phyloP scores from a whole-genome alignment of 1,284 basidiomycete genomes.

The Apiotrichum sp. region DNA sequence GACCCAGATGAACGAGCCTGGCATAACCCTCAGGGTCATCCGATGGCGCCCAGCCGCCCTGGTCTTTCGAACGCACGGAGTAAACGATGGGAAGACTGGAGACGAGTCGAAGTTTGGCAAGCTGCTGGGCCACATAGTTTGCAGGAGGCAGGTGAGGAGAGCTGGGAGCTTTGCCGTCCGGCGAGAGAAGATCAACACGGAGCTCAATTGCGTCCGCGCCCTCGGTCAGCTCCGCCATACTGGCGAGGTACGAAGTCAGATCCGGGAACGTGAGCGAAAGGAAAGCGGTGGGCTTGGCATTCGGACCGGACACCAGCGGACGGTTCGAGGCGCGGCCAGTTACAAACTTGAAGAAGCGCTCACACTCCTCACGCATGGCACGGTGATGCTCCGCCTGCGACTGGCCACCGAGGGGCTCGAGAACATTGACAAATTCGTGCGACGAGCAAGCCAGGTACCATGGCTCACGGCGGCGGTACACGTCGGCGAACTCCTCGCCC shows the following conservation, averaged over 20 bases:
- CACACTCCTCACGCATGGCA: conserved; percentile 37
- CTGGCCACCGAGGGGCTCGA: conserved; percentile 34
- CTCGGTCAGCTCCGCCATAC: conserved; percentile 65
- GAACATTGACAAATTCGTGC: conserved; percentile 74
- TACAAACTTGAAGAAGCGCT: conserved; percentile 79
- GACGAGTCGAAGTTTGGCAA: conserved; percentile 69
- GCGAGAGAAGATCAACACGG: conserved; percentile 80
- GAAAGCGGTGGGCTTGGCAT: conserved; percentile 70
- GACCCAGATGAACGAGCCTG: conserved; percentile 68
- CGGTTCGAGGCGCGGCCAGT: conserved; percentile 67
- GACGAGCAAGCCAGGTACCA: conserved; percentile 83
- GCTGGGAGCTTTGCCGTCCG: conserved; percentile 47
- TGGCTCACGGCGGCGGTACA: conserved; percentile 74
- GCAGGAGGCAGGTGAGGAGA: conserved; percentile 59
- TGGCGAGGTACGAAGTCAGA: conserved; percentile 61
- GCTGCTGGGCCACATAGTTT: conserved; percentile 72
- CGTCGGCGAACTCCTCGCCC: conserved; percentile 71
- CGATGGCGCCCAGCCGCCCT: conserved; percentile 90
- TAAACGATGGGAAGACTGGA: conserved; percentile 84
- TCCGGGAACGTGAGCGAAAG: conserved; percentile 89
- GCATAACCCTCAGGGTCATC: conserved; percentile 66
- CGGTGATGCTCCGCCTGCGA: conserved; percentile 32
- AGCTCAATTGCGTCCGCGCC: conserved; percentile 91
- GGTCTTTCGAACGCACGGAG: conserved; percentile 78
- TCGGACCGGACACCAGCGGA: conserved; percentile 41